Conservation (phyloP, 2,329 filamentous ascomycete species). For the Ophiosphaerella herpotricha region DNA sequence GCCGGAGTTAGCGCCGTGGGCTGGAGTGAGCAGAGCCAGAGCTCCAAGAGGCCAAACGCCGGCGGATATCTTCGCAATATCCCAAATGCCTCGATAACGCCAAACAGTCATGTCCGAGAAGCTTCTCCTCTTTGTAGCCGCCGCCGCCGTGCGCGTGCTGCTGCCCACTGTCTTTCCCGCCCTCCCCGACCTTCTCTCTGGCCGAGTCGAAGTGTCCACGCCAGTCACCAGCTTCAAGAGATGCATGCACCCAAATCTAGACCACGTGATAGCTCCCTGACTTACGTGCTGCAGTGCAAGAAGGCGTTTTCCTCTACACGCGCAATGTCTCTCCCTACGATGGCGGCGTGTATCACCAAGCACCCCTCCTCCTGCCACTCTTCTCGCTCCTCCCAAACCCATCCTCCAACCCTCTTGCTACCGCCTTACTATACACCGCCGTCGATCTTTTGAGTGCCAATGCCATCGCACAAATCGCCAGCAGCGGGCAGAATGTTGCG, state of each 20-base stretch:
- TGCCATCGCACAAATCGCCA: slow-evolving; percentile 77
- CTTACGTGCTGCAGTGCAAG: slow-evolving; percentile 70
- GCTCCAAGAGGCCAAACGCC: slow-evolving; percentile 6
- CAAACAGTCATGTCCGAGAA: slow-evolving; percentile 58
- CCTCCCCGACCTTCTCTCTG: slow-evolving; percentile 82
- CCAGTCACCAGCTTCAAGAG: slow-evolving; percentile 98
- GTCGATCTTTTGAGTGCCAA: slow-evolving; percentile 83
- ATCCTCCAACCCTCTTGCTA: slow-evolving; percentile 69
- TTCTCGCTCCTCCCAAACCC: slow-evolving; percentile 85
- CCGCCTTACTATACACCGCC: slow-evolving; percentile 77
- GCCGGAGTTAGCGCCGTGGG: slow-evolving; percentile 20
- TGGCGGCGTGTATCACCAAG: slow-evolving; percentile 79
- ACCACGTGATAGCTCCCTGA: not conserved
- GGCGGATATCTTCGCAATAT: slow-evolving; percentile 12
- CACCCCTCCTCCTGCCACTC: slow-evolving; percentile 84
- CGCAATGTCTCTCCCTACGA: slow-evolving; percentile 97
- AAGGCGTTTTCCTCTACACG: slow-evolving; percentile 93
- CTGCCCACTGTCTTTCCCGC: slow-evolving; percentile 81
- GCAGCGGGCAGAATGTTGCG: slow-evolving; percentile 71
- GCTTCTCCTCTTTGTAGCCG: slow-evolving; percentile 72
- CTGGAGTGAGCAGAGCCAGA: slow-evolving; percentile 9
- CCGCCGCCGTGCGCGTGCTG: slow-evolving; percentile 76
- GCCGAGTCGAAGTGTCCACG: slow-evolving; percentile 94
- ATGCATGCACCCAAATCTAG: slow-evolving; percentile 57
- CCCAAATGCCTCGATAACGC: slow-evolving; percentile 9